phyloP scores from a whole-genome alignment of 2,329 filamentous ascomycete species.

The Cadophora luteo-olivacea region DNA sequence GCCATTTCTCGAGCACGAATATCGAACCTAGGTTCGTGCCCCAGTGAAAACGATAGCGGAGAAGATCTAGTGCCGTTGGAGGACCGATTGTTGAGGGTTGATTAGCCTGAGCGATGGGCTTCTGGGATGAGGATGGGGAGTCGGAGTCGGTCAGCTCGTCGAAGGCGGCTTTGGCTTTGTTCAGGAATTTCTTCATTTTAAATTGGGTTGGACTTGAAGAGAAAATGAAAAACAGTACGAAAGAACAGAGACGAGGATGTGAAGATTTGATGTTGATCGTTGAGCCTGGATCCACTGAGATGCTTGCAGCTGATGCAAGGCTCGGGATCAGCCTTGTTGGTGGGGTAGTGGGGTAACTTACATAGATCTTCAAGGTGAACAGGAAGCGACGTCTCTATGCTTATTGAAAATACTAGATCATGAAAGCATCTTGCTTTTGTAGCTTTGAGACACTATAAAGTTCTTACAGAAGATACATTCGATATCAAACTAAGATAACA shows the following conservation, averaged over 20 bases:
- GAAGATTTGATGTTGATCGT: not conserved
- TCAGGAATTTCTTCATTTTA: constrained; percentile 48
- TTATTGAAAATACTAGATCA: too few species aligned
- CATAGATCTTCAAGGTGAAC: not conserved
- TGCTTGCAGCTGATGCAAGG: constrained; percentile 9
- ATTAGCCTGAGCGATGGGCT: constrained; percentile 23
- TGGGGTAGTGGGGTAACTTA: constrained; percentile 11
- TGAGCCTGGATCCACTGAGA: not conserved
- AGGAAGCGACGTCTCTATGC: not conserved
- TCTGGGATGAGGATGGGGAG: constrained; percentile 12
- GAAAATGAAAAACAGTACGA: not conserved
- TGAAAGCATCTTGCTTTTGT: too few species aligned
- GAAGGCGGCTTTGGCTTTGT: constrained; percentile 46
- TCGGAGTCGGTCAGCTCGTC: constrained; percentile 34
- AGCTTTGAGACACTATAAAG: too few species aligned
- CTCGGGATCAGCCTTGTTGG: constrained; percentile 7
- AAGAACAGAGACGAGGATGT: not conserved
- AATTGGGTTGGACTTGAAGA: not conserved
- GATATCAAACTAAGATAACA: too few species aligned
- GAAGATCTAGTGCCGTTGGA: constrained; percentile 47
- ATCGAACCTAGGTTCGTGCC: constrained; percentile 64
- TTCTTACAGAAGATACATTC: too few species aligned
- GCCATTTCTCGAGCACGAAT: constrained; percentile 67
- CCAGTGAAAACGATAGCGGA: constrained; percentile 65
- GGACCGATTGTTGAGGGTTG: constrained; percentile 43